These are phyloP conservation scores for Xylaria arbuscula DNA, from an alignment of 2,329 filamentous ascomycete genomes.

Conservation along the genomic window DNA sequence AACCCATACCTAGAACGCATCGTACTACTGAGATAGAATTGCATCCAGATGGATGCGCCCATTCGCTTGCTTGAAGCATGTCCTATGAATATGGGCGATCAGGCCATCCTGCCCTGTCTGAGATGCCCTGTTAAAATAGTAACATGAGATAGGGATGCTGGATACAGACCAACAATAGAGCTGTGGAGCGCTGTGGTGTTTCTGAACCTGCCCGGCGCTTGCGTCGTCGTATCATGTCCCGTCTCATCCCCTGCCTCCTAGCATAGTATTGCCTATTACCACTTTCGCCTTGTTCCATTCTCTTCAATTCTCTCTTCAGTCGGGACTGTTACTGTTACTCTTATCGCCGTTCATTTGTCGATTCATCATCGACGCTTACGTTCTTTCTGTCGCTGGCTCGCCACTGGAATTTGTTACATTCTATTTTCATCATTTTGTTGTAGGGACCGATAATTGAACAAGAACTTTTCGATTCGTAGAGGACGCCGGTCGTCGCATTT, in stretches of 20 bases:
- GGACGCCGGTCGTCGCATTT: conserved; percentile 55
- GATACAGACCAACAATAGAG: neutral
- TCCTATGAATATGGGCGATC: conserved; percentile 25
- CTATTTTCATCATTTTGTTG: neutral
- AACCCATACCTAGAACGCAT: conserved; percentile 13
- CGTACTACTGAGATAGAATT: conserved; percentile 1
- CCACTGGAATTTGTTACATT: conserved; percentile 32
- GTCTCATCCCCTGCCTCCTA: conserved; percentile 37
- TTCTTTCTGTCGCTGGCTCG: conserved; percentile 42
- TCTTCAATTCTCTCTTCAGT: conserved; percentile 36
- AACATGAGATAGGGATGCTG: neutral
- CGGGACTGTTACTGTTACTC: conserved; percentile 42
- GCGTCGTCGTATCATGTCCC: conserved; percentile 44
- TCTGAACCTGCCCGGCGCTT: conserved; percentile 44
- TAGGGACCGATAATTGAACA: conserved; percentile 19
- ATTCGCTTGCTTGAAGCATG: conserved; percentile 26
- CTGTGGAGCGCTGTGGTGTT: conserved; percentile 27
- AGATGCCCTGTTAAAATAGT: conserved; percentile 24
- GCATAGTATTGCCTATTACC: conserved; percentile 33
- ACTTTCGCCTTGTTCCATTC: conserved; percentile 32
- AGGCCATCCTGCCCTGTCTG: conserved; percentile 35
- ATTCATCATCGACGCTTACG: conserved; percentile 43
- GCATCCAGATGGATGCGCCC: neutral
- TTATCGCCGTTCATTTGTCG: conserved; percentile 44
- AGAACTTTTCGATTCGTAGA: conserved; percentile 35